These are phyloP conservation scores for Dionaea muscipula DNA, from an alignment of 179 eudicot species.

Conservation along the genomic window DNA sequence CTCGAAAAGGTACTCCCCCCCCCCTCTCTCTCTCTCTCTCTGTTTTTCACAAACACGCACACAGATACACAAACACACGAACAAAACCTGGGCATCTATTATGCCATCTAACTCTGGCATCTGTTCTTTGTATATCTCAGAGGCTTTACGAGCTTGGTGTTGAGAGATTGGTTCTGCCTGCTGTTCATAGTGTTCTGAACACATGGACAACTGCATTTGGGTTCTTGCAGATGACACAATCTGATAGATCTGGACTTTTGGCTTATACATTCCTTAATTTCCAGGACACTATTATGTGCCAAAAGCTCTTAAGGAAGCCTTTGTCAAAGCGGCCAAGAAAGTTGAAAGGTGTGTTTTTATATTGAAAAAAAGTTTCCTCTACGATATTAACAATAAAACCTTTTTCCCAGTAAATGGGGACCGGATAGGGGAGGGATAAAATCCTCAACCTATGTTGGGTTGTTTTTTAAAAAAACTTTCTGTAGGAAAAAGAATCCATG, in stretches of 20 bases:
- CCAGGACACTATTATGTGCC: conserved; percentile 68
- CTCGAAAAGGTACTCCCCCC: conserved; percentile 57
- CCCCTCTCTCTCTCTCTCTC: conserved; percentile 5
- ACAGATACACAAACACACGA: no score
- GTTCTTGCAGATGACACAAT: conserved; percentile 36
- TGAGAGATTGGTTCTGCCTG: conserved; percentile 72
- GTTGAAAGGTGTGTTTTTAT: background rate
- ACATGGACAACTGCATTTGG: conserved; percentile 78
- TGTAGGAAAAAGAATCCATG: background rate
- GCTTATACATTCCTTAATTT: conserved; percentile 63
- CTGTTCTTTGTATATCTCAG: no score
- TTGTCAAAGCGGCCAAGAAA: conserved; percentile 11
- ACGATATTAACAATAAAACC: no score
- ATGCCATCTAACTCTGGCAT: background rate
- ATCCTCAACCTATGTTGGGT: no score
- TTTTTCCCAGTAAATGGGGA: no score
- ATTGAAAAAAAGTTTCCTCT: background rate
- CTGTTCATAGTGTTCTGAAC: conserved; percentile 45
- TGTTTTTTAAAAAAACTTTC: no score
- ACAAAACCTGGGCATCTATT: background rate
- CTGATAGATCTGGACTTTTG: conserved; percentile 46
- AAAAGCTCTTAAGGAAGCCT: conserved; percentile 41
- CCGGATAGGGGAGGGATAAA: no score
- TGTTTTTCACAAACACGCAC: background rate
- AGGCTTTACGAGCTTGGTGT: conserved; percentile 22